Evolutionary conservation across 2,329 filamentous ascomycete species (phyloP).

Genomic region (Apiospora hydei): DNA sequence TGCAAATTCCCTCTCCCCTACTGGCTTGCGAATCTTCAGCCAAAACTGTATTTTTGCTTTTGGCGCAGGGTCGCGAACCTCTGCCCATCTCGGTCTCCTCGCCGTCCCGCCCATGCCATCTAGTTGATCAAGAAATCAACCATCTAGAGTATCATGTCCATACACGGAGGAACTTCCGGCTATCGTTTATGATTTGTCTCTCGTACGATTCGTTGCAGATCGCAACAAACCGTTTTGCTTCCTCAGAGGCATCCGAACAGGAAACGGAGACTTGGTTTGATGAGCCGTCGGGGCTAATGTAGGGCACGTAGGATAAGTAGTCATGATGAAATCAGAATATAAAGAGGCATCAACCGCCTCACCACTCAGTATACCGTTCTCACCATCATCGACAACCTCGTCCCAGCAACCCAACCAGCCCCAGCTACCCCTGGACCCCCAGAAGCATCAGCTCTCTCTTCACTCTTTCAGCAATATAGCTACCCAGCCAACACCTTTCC

Average conservation of each 20-base stretch:
- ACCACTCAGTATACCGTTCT: not conserved
- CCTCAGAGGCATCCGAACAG: not conserved
- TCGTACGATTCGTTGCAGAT: slow-evolving; percentile 1
- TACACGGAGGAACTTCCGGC: not conserved
- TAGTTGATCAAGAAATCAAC: no score
- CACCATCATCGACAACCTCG: not conserved
- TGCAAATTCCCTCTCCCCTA: not conserved
- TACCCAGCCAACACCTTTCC: not conserved
- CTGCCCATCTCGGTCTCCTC: not conserved
- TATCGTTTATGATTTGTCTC: not conserved
- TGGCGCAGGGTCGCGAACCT: not conserved
- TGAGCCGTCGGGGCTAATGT: not conserved
- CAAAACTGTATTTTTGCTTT: slow-evolving; percentile 16
- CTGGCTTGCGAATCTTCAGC: not conserved
- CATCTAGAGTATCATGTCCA: not conserved
- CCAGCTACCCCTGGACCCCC: not conserved
- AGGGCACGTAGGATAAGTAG: not conserved
- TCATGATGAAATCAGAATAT: not conserved
- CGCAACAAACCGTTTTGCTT: not conserved
- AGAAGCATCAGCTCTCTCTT: not conserved
- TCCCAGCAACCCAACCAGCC: not conserved
- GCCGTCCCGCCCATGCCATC: not conserved
- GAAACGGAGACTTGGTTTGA: not conserved
- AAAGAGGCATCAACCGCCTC: not conserved
- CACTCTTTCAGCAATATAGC: not conserved